phyloP scores from a whole-genome alignment of 371 early-diverging fungal species.

The Modicella reniformis region DNA sequence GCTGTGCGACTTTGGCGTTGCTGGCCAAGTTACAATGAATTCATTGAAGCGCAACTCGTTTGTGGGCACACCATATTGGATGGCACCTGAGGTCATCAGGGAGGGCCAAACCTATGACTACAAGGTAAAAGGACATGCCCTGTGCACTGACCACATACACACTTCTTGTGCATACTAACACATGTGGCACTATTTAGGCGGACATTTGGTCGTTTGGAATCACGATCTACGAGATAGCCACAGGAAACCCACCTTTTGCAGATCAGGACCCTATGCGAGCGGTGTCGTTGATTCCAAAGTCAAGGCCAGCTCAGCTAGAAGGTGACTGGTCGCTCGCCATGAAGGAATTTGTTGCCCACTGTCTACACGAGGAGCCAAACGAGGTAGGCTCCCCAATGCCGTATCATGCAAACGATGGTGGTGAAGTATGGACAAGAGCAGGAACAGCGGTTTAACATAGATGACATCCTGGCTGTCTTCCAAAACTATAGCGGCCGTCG shows the following conservation, averaged over 20 bases:
- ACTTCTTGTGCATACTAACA: background rate
- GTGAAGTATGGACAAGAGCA: background rate
- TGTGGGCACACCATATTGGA: constrained; percentile 93
- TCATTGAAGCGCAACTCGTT: constrained; percentile 84
- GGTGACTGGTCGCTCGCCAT: constrained; percentile 79
- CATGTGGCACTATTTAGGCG: constrained; percentile 54
- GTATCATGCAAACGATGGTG: background rate
- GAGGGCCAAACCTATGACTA: constrained; percentile 83
- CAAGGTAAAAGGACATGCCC: constrained; percentile 54
- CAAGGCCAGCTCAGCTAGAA: constrained; percentile 76
- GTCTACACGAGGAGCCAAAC: constrained; percentile 88
- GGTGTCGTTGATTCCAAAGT: constrained; percentile 84
- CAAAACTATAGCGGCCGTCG: constrained; percentile 59
- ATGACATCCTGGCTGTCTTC: background rate
- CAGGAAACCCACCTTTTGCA: constrained; percentile 94
- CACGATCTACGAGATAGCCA: constrained; percentile 95
- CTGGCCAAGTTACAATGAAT: constrained; percentile 76
- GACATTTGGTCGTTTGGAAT: constrained; percentile 96
- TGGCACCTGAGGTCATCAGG: constrained; percentile 90
- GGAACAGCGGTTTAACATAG: background rate
- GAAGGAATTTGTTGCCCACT: constrained; percentile 89
- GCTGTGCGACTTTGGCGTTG: constrained; percentile 94
- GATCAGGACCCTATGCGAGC: constrained; percentile 93
- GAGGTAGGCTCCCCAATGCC: constrained; percentile 58
- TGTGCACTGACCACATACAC: too few species aligned